A percentile compares a stretch with the other conserved stretches of the same genome.
phyloP scores from a whole-genome alignment of 1,284 basidiomycete species.

The Microstroma glucosiphilum region DNA sequence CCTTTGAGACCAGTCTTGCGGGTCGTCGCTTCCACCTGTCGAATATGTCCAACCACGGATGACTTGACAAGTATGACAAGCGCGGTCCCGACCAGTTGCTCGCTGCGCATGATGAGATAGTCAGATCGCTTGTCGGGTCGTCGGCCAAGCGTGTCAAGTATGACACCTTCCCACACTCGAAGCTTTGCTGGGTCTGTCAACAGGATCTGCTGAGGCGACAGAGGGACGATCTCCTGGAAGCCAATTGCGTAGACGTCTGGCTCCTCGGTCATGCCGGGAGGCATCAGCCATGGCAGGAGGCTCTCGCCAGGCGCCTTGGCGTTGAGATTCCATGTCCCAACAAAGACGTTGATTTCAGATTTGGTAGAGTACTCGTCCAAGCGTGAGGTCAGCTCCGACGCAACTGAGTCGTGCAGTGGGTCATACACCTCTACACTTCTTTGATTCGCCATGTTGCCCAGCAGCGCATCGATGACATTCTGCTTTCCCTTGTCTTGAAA shows the following conservation, averaged over 20 bases:
- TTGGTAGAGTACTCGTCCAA: slow-evolving; percentile 77
- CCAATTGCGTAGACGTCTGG: slow-evolving; percentile 53
- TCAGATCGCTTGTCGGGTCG: slow-evolving; percentile 61
- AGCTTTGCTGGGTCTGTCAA: slow-evolving; percentile 85
- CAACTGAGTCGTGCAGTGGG: slow-evolving; percentile 79
- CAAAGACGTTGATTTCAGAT: slow-evolving; percentile 67
- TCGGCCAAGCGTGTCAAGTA: slow-evolving; percentile 69
- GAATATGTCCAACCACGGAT: slow-evolving; percentile 68
- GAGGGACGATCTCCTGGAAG: slow-evolving; percentile 95
- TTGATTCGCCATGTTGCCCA: slow-evolving; percentile 86
- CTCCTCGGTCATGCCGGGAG: slow-evolving; percentile 53
- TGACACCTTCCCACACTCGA: slow-evolving; percentile 69
- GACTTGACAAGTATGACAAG: slow-evolving; percentile 77
- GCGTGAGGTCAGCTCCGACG: slow-evolving; percentile 57
- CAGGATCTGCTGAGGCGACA: slow-evolving; percentile 89
- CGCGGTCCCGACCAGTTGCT: slow-evolving; percentile 92
- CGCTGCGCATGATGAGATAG: slow-evolving; percentile 82
- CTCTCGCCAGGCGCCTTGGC: slow-evolving; percentile 75
- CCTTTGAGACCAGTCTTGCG: slow-evolving; percentile 96
- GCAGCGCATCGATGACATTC: slow-evolving; percentile 84
- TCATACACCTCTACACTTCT: slow-evolving; percentile 83
- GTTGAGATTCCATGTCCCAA: slow-evolving; percentile 94
- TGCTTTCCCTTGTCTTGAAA: slow-evolving; percentile 96
- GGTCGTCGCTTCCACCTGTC: slow-evolving; percentile 82
- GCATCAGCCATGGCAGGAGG: slow-evolving; percentile 82